Base-by-base conservation (phyloP, 768 basidiomycete genomes). In the Tubosaeta brunneosetosa region DNA sequence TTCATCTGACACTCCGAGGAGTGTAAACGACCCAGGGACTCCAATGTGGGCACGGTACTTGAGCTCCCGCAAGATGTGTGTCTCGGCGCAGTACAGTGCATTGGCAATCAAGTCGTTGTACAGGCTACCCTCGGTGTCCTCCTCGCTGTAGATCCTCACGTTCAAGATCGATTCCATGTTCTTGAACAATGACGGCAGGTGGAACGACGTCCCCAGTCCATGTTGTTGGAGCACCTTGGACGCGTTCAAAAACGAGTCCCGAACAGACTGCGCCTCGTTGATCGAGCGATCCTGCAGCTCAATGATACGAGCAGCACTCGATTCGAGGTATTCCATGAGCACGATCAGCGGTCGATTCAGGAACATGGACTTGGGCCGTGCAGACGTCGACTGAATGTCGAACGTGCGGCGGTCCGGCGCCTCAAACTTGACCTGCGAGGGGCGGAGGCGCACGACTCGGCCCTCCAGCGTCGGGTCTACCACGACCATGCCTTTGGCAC, bases 1-100 rank as follows among this genome's bases (percentile, higher is more conserved):
- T 38, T 78, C 77, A 55, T 82, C 81, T 7, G 74, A 73, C 14
- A 82, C 77, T 0, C 81, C 82, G 26, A 82, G 74, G 2, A 82
- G 66, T 0, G 80, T 81, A 41, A 65, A 76, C 31, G 73, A 76
- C 7, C 67, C 73, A 1, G 79, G 77, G 5, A 82, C 72, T 1
- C 70, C 71, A 31, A 82, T 81, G 37, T 75, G 75, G 3, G 73
- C 80, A 12, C 74, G 72, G 53, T 75, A 74, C 59, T 81, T 82
- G 61, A 82, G 67, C 45, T 77, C 74, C 6, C 81, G 72, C 29
- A 83, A 65, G 10, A 77, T 69, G 55, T 80, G 76, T 7, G 73
- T 76, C 37, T 71, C 70, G 1, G 69, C 71, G 49, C 67, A 77
- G 29, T 67, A 63, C 47, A 81, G 40, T 10, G 67, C 44, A 0